These are phyloP conservation scores for Colletotrichum noveboracense DNA, from an alignment of 2,329 filamentous ascomycete genomes.

Conservation along the genomic window DNA sequence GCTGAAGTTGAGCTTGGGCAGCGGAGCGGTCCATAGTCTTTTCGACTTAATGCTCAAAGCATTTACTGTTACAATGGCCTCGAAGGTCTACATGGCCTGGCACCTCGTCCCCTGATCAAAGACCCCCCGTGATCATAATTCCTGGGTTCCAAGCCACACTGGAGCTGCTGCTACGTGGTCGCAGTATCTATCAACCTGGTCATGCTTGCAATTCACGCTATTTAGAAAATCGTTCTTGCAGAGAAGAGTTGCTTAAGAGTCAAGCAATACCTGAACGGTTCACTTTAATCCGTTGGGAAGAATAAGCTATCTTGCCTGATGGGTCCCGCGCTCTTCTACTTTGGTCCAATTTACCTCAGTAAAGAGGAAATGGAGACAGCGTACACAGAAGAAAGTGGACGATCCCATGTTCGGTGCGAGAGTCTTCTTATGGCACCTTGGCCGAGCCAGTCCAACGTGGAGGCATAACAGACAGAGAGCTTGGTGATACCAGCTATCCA, in stretches of 20 bases:
- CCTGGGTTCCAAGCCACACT: not conserved
- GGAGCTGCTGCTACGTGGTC: not conserved
- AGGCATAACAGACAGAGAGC: not conserved
- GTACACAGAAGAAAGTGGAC: rapidly evolving
- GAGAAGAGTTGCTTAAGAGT: not conserved
- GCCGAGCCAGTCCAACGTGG: not conserved
- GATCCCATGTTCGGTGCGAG: not conserved
- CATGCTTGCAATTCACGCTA: not conserved
- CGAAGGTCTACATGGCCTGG: not conserved
- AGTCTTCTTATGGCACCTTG: not conserved
- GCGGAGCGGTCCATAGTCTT: not conserved
- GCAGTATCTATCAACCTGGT: not conserved
- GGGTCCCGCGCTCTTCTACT: not conserved
- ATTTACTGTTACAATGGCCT: not conserved
- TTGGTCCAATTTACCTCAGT: not conserved
- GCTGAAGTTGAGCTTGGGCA: not conserved
- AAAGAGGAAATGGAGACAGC: not conserved
- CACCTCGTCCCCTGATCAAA: not conserved
- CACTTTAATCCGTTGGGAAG: not conserved
- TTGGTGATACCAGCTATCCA: not conserved
- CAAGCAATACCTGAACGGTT: not conserved
- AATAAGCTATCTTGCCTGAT: not conserved
- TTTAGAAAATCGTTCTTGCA: not conserved
- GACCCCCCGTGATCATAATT: not conserved
- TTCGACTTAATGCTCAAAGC: not conserved